Evolutionary conservation across 1,139 yeast species (phyloP), one percentile per base, ranked within the genome.

Genomic region (Kurtzmaniella quercitrusa): DNA sequence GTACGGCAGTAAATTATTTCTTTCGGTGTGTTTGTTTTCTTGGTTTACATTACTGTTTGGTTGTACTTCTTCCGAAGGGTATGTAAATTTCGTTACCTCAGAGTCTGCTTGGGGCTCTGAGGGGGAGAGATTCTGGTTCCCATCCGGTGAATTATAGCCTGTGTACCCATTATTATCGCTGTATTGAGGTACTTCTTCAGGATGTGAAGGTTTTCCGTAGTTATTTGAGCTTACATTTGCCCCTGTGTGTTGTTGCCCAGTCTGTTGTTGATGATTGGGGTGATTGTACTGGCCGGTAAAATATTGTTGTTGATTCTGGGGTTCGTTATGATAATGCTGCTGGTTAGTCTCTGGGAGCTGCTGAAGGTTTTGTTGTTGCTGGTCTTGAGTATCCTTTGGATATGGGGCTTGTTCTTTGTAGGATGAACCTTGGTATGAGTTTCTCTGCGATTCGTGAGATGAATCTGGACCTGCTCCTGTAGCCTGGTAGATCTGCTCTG

Each of bases 1-100:
- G 27, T 40, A 40, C 18, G 42, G 39, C 38, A 36, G 38, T 12
- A 36, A 27, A n/a, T 27, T 12, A 10, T 10, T 27, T 10, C 31
- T 10, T 27, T 12, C 14, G 14, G n/a, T 10, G 31, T 21, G 4
- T 21, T 21, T 21, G 23, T 21, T 21, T 21, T 21, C 23, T 8
- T 21, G 7, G 8, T 4, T 4, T 8, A 21, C 4, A 21, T 4
- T 5, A 21, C n/a, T n/a, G n/a, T n/a, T n/a, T n/a, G 23, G 8
- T 36, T 27, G 16, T 9, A 19, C 16, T 14, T 12, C 19, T 19
- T 12, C 25, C 9, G 21, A 11, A 14, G 38, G 27, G 19, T 36
- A 36, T 4, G 38, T 12, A 36, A 36, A 36, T n/a, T 19, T 21
- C 3, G 12, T 14, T 6, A 14, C 12, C 3, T 11, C 31, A n/a